phyloP scores from a whole-genome alignment of 257 asterid genomes.

The Jacaranda copaia region DNA sequence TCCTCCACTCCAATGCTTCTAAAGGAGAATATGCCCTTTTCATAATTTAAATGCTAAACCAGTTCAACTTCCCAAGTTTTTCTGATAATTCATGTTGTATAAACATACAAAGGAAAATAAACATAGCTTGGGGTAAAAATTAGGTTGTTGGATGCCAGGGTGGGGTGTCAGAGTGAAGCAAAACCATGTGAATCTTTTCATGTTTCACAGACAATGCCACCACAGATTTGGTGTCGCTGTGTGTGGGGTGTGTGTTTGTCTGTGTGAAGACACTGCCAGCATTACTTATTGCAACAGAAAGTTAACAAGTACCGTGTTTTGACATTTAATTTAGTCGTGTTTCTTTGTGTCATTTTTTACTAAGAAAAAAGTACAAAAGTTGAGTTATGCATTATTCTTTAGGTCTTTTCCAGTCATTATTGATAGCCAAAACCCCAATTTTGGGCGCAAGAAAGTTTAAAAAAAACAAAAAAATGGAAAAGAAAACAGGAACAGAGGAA shows the following conservation, averaged over 20 bases:
- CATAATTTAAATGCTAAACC: not conserved
- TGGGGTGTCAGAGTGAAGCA: slow-evolving; percentile 22
- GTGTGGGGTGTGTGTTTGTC: slow-evolving; percentile 14
- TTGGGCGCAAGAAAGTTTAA: not conserved
- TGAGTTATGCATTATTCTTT: not conserved
- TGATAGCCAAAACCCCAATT: not conserved
- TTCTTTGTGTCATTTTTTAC: not conserved
- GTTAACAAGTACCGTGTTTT: not conserved
- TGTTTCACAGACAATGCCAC: slow-evolving; percentile 41
- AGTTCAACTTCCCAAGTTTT: not conserved
- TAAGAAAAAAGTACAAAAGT: not conserved
- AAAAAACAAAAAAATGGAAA: not conserved
- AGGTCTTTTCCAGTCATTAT: not conserved
- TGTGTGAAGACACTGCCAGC: not conserved
- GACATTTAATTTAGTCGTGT: not conserved
- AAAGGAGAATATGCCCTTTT: too few species aligned
- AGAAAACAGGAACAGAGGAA: not conserved
- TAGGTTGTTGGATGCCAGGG: not conserved
- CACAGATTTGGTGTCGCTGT: slow-evolving; percentile 39
- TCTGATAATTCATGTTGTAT: not conserved
- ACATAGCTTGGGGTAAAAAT: not conserved
- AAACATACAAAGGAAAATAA: not conserved
- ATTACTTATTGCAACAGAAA: not conserved
- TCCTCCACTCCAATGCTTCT: slow-evolving; percentile 4
- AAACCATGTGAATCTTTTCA: slow-evolving; percentile 41